phyloP scores from a whole-genome alignment of 2,329 filamentous ascomycete genomes.

The Monascus ruber region DNA sequence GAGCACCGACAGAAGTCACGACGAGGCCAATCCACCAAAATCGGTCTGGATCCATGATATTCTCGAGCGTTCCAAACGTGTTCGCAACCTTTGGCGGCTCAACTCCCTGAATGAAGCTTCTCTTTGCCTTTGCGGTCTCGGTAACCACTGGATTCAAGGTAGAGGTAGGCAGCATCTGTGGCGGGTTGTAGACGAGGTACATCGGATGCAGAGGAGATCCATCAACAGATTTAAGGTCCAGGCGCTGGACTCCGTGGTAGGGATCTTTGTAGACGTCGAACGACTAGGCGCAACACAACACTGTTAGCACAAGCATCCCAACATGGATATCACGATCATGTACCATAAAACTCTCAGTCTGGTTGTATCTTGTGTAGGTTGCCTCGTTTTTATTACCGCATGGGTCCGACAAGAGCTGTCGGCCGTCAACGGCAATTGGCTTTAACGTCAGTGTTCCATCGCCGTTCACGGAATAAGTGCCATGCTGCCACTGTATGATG shows the following conservation, averaged over 20 bases:
- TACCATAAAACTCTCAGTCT: conserved; percentile 52
- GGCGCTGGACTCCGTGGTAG: conserved; percentile 51
- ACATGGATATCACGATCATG: neutral
- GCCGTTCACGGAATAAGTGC: conserved; percentile 44
- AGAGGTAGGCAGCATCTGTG: conserved; percentile 58
- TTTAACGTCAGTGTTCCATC: conserved; percentile 50
- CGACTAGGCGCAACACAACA: conserved; percentile 14
- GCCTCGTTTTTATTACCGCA: conserved; percentile 42
- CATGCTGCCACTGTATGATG: conserved; percentile 65
- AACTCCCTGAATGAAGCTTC: conserved; percentile 9
- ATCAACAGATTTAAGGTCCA: conserved; percentile 54
- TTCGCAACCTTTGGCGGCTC: conserved; percentile 14
- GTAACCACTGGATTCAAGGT: conserved; percentile 49
- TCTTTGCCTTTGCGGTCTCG: conserved; percentile 27
- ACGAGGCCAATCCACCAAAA: conserved; percentile 40
- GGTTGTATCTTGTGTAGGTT: conserved; percentile 56
- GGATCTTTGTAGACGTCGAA: conserved; percentile 41
- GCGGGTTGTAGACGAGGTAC: conserved; percentile 52
- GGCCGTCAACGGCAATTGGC: conserved; percentile 55
- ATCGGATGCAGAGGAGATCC: conserved; percentile 56
- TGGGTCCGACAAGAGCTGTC: conserved; percentile 55
- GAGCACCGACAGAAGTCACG: conserved; percentile 35
- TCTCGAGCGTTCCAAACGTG: conserved; percentile 18
- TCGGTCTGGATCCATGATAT: conserved; percentile 28
- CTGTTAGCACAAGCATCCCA: conserved; percentile 2